phyloP scores from a whole-genome alignment of 2,329 filamentous ascomycete genomes.

The Achaetomium macrosporum region DNA sequence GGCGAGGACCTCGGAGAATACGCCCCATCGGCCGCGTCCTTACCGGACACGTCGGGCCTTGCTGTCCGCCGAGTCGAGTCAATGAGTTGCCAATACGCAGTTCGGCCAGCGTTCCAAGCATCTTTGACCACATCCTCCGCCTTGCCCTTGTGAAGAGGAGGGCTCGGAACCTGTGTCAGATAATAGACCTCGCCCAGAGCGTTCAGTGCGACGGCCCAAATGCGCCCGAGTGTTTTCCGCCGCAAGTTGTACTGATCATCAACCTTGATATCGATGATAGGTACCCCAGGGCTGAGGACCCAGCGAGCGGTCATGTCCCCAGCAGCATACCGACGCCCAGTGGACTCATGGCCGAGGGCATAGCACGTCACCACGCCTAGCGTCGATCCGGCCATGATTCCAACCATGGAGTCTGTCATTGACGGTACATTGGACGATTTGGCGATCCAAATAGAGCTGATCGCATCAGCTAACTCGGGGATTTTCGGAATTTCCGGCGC shows the following conservation, averaged over 20 bases:
- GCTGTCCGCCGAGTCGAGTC: slow-evolving; percentile 70
- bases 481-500: slow-evolving; percentile 72
- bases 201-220: slow-evolving; percentile 93
- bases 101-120: slow-evolving; percentile 76
- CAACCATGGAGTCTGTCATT: slow-evolving; percentile 69
- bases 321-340: slow-evolving; percentile 57
- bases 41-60: slow-evolving; percentile 66
- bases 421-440: slow-evolving; percentile 69
- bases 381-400: slow-evolving; percentile 78
- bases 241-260: slow-evolving; percentile 75
- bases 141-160: slow-evolving; percentile 43
- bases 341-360: slow-evolving; percentile 57
- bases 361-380: slow-evolving; percentile 78
- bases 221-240: slow-evolving; percentile 61
- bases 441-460: slow-evolving; percentile 83
- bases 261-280: slow-evolving; percentile 75
- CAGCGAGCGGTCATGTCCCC: slow-evolving; percentile 84
- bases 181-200: slow-evolving; percentile 90
- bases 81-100: slow-evolving; percentile 72
- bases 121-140: slow-evolving; percentile 54
- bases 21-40: slow-evolving; percentile 60
- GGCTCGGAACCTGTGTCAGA: slow-evolving; percentile 63
- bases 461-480: slow-evolving; percentile 61
- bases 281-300: slow-evolving; percentile 87
- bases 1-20: slow-evolving; percentile 78